phyloP scores from a whole-genome alignment of 768 basidiomycete species.

The Cyclocybe aegerita region DNA sequence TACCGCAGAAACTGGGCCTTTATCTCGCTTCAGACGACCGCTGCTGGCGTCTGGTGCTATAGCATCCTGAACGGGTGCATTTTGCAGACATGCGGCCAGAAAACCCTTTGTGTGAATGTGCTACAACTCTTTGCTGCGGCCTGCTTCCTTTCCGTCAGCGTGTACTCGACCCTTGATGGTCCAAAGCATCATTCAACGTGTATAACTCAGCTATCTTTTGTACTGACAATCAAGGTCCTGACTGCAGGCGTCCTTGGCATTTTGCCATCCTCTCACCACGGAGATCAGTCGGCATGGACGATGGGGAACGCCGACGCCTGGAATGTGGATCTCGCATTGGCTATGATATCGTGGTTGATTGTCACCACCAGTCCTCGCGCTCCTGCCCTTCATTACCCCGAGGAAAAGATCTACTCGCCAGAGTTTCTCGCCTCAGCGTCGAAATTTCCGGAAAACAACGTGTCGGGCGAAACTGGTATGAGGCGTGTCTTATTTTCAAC shows the following conservation, averaged over 20 bases:
- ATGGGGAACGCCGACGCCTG: neutral
- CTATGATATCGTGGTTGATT: slow-evolving; percentile 8
- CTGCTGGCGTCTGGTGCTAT: neutral
- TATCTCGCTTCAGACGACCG: neutral
- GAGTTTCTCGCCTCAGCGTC: slow-evolving; percentile 1
- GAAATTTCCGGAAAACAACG: slow-evolving; percentile 12
- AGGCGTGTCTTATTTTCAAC: neutral
- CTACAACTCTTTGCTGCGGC: neutral
- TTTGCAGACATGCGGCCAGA: neutral
- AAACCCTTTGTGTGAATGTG: neutral
- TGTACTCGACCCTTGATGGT: neutral
- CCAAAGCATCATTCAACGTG: neutral
- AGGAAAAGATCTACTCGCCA: slow-evolving; percentile 7
- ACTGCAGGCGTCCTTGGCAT: neutral
- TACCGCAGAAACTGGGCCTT: slow-evolving; percentile 2
- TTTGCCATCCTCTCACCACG: slow-evolving; percentile 1
- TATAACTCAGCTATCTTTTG: neutral
- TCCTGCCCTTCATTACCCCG: slow-evolving; percentile 7
- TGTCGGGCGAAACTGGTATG: slow-evolving; percentile 8
- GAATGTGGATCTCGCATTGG: slow-evolving; percentile 6
- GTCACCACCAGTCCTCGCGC: slow-evolving; percentile 3
- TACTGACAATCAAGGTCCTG: slow-evolving; percentile 1
- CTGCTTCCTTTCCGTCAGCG: neutral
- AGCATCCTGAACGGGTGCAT: neutral
- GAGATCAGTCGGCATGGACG: neutral